Evolutionary conservation across 331 rosid species (phyloP), one percentile per base, ranked within the genome.

Genomic region (Telfairia occidentalis): DNA sequence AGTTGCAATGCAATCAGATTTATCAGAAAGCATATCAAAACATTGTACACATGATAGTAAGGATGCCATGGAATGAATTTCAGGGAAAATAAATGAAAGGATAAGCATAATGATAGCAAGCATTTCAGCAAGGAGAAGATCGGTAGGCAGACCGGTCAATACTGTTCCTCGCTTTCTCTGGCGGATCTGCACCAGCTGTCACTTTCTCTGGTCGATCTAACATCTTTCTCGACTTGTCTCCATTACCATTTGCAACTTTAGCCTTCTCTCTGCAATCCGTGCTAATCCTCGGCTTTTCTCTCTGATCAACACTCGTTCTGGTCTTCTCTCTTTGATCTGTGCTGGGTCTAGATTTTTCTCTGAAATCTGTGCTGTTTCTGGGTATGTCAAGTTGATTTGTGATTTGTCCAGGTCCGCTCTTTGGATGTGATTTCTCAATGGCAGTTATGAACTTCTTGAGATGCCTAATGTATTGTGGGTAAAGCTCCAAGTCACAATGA

Each of bases 401-500:
- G 78, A 79, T 21, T 65, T 50, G 81, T 24, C 73, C 80, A 57
- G 74, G 78, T 54, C 83, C 87, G 50, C 53, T 82, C 78, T 78
- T 88, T 40, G 66, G 77, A 52, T 49, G 75, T 24, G 83, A 81
- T 84, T 84, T 88, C 83, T 84, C 92, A 38, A 92, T 79, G 37
- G 86, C 86, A 4, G 58, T 71, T 30, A 88, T 79, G 65, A 92
- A 89, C 84, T 88, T 92, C 85, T 84, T 92, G 82, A 92, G 89
- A 82, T 92, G 97, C 73, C 80, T 89, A 83, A 89, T 88, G 84
- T 87, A 92, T 74, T 89, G 88, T 7, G 97, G 97, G 83, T 63
- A 89, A 34, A 85, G 88, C 76, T 92, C 97, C 82, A 92, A 83
- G 83, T 88, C 89, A 78, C 97, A 90, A 79, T 92, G 97, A 69